Evolutionary conservation across 1,284 basidiomycete species (phyloP).

Genomic region (Fomitopsis betulina): DNA sequence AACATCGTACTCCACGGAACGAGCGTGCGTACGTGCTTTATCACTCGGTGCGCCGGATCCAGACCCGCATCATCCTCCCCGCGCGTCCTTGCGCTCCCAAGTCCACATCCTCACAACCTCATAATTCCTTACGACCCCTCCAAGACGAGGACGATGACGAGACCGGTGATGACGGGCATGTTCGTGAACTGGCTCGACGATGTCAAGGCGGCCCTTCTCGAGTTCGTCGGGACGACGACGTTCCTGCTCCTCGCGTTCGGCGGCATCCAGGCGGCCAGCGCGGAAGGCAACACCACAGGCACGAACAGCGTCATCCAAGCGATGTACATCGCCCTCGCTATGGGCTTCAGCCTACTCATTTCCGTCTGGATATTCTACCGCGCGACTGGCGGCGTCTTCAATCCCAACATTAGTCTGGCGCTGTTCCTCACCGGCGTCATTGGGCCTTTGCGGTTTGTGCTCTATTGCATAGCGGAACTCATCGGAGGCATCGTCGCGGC

Average conservation of each 20-base stretch:
- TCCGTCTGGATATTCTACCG: constrained; percentile 75
- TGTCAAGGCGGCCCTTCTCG: constrained; percentile 42
- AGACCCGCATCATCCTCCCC: not conserved
- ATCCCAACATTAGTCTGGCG: constrained; percentile 64
- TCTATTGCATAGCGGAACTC: constrained; percentile 62
- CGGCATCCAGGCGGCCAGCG: constrained; percentile 45
- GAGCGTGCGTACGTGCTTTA: not conserved
- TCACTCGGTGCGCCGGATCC: not conserved
- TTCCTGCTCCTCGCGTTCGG: constrained; percentile 63
- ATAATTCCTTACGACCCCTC: not conserved
- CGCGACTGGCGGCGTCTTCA: constrained; percentile 68
- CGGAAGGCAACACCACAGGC: constrained; percentile 21
- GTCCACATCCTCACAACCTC: not conserved
- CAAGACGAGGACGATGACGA: not conserved
- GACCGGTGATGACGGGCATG: not conserved
- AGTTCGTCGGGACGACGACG: constrained; percentile 52
- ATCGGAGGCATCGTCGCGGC: constrained; percentile 60
- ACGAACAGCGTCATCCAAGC: constrained; percentile 36
- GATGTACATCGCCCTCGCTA: constrained; percentile 57
- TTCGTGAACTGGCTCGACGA: constrained; percentile 28
- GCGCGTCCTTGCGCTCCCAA: not conserved
- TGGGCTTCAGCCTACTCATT: constrained; percentile 66
- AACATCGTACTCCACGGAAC: not conserved
- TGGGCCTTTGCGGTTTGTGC: constrained; percentile 53
- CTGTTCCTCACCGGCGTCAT: constrained; percentile 58